phyloP scores from a whole-genome alignment of 78 protist species.

The Planoprotostelium fungivorum region DNA sequence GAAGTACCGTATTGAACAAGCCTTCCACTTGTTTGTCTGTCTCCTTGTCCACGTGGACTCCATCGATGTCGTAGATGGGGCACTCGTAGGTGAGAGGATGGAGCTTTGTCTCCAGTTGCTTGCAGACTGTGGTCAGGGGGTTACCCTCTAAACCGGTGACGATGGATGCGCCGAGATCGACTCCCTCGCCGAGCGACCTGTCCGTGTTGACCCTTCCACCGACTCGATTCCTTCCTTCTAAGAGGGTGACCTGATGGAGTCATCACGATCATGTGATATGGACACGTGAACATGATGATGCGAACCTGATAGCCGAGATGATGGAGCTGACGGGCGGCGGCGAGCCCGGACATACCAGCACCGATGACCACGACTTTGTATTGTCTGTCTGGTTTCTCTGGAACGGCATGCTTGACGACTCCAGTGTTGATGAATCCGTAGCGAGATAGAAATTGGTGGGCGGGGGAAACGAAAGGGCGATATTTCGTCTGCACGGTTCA shows the following conservation, averaged over 20 bases:
- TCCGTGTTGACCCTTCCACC: slow-evolving; percentile 22
- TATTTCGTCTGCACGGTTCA: neutral
- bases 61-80: slow-evolving; percentile 3
- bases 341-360: neutral
- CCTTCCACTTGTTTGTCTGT: slow-evolving; percentile 1
- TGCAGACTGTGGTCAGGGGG: slow-evolving; percentile 28
- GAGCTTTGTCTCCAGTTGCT: slow-evolving; percentile 3
- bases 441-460: neutral
- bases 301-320: slow-evolving; percentile 8
- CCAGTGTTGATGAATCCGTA: neutral
- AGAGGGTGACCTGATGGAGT: neutral
- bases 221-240: slow-evolving; percentile 1
- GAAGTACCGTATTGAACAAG: slow-evolving; percentile 9
- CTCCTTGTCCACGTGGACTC: neutral
- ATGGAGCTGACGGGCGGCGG: slow-evolving; percentile 20
- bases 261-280: too few species aligned
- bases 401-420: neutral
- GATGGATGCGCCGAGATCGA: slow-evolving; percentile 41
- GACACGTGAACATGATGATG: neutral
- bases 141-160: slow-evolving; percentile 44
- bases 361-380: neutral
- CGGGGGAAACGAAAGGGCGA: neutral
- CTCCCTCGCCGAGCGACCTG: neutral
- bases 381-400: neutral
- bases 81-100: slow-evolving; percentile 8